Base-by-base conservation (phyloP, 768 basidiomycete genomes). In the Podaxis sp. region DNA sequence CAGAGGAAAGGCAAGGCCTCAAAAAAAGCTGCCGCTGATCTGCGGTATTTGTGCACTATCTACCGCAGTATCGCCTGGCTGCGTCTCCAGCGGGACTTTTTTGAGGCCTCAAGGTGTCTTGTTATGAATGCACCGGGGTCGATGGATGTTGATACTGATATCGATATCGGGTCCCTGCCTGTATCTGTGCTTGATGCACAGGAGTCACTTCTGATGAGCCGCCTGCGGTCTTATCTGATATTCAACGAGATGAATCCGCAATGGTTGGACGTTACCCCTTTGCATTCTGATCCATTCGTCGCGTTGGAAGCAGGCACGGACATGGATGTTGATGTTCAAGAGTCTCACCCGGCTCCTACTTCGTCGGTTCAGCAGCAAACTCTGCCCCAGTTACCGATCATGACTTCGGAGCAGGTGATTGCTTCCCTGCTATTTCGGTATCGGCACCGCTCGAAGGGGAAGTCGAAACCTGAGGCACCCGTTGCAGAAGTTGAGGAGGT, bases 361-460 rank as follows among this genome's bases (percentile, higher is more conserved):
- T 46, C 43, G 11, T 41, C 51, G 15, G 6, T 25, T 7, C 33
- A 12, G 12, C 13, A 29, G 22, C 43, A 52, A 9, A 22, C 22
- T 24, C 60, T 19, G n/a, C 27, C 27, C 27, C 53, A 43, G 8
- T 15, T 54, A 40, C 59, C 59, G 59, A 60, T 43, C 24, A 53
- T 53, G 22, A 46, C 53, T 5, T 33, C 38, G 41, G 53, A 54
- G 27, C 60, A 61, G 33, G 33, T 55, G 6, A 17, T 46, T 55
- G 60, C 60, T n/a, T 61, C 60, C 2, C 29, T 61, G 3, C 9
- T 46, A 41, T 61, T 61, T 53, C 60, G 60, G 15, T 55, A 46
- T 15, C 52, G 60, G n/a, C 33, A 61, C 37, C 60, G 60, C 36
- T 33, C 53, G 33, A 61, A 55, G 41, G 58, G 58, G n/a, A 59